These are phyloP conservation scores for Colletotrichum tanaceti DNA, from an alignment of 2,329 filamentous ascomycete genomes.

Conservation along the genomic window DNA sequence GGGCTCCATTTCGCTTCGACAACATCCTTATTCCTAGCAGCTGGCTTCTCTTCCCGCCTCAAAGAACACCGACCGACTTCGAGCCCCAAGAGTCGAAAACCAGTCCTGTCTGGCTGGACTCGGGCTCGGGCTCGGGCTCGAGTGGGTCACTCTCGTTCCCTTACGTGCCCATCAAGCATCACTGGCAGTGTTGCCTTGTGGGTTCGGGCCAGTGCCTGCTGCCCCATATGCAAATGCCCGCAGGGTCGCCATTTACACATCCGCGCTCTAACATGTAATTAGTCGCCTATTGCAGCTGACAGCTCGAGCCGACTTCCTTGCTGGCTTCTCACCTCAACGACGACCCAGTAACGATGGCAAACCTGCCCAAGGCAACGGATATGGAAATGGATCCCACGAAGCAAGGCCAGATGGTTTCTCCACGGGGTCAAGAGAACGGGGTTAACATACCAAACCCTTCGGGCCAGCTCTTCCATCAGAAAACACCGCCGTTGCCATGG, in stretches of 20 bases:
- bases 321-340: background rate
- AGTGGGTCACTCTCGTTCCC: slow-evolving; percentile 18
- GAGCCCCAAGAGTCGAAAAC: background rate
- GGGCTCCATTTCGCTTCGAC: slow-evolving; percentile 13
- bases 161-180: background rate
- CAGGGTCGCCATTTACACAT: background rate
- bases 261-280: slow-evolving; percentile 6
- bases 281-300: slow-evolving; percentile 19
- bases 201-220: slow-evolving; percentile 16
- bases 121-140: background rate
- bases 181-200: background rate
- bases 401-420: slow-evolving; percentile 6
- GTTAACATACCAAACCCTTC: background rate
- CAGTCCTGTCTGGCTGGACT: background rate
- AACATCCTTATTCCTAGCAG: background rate
- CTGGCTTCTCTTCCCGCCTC: background rate
- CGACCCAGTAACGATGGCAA: slow-evolving; percentile 6
- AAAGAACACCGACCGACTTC: background rate
- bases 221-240: background rate
- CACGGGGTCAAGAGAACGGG: slow-evolving; percentile 10
- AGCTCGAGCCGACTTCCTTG: slow-evolving; percentile 3
- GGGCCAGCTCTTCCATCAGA: background rate
- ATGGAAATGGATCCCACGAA: slow-evolving; percentile 28
- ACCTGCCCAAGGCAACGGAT: background rate
- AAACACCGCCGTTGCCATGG: slow-evolving; percentile 43